Evolutionary conservation across 305 asterid genomes (phyloP), one percentile per base, ranked within the genome.

Genomic region (Plantago lanceolata): DNA sequence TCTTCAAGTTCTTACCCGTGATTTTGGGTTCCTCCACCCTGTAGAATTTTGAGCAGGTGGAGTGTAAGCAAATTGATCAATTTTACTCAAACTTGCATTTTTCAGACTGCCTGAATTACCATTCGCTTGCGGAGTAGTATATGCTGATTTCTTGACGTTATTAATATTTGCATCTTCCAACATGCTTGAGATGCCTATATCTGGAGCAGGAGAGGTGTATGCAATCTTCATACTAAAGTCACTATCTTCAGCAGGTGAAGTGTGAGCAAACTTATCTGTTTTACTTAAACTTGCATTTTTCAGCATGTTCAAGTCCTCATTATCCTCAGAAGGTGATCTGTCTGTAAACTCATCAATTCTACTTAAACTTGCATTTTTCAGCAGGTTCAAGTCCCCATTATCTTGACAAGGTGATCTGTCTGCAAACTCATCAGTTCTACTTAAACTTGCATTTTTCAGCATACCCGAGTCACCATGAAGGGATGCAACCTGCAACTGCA

Each of bases 1-100:
- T 37, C 29, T 56, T 40, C 21, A 64, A 8, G 57, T 51, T 58
- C 74, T 71, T 62, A 87, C 98, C 87, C 83, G 82, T 44, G 98
- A 85, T 73, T 80, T 87, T 11, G 88, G 80, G 64, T 76, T 80
- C 79, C 89, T 82, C 98, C 98, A 89, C 55, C 93, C 95, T 60
- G 73, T 79, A 18, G 84, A 67, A 28, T 28, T 45, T 56, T 56
- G 45, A 15, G 61, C 61, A 16, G 61, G 61, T 61, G 88, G 81
- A 64, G 54, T 18, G 72, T 70, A 82, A 48, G 91, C 45, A 40
- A 9, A 40, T 40, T 3, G 9, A 9, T 40, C 45, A 12, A 40
- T 40, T 40, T 40, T 9, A 40, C 45, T 40, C 45, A 40, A 40
- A 40, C 45, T 40, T 40, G 45, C 45, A 40, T 40, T 40, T 40